Evolutionary conservation across 2,329 filamentous ascomycete genomes (phyloP), one percentile per base, ranked within the genome.

Genomic region (Mycosphaerella sp.): DNA sequence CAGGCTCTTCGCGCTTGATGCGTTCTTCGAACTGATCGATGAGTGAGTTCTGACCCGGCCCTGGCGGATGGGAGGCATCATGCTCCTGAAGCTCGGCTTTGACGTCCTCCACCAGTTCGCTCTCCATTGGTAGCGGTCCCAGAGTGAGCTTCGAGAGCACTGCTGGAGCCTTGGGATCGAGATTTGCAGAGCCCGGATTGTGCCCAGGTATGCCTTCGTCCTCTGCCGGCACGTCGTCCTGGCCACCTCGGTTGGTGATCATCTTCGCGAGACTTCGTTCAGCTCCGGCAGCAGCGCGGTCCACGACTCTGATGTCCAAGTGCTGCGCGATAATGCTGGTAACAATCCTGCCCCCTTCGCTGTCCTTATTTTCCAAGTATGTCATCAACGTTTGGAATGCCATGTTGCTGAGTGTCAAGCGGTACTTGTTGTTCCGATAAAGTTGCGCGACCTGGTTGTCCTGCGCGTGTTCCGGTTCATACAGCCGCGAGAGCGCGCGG

Each of bases 1-100:
- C 85, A 48, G 86, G 86, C 34, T 95, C 91, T 71, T 96, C 93
- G 26, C 86, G 82, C 74, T 98, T 98, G 59, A 86, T 85, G 68
- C 86, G 57, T 38, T 50, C 87, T 61, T 97, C 92, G 62, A 95
- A 95, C 61, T 93, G 88, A 17, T 96, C 89, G 0, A 95, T 75
- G 12, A 97, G 78, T 1, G 83, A 85, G n/a, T 80, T 74, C 48
- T 84, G 81, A 4, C 90, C 91, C 2, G 81, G 74, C 1, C 74
- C 74, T 1, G 90, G 87, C 2, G 89, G 89, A 50, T 87, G 80
- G 51, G 82, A 80, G n/a, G 78, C 76, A 68, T 98, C 93, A 63
- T 93, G 85, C 4, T 95, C 89, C 64, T 87, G 85, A 1, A 97
- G 77, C 62, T 95, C 90, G 4, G 87, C 88, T 21, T 90, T 84